Conservation (phyloP, 1,284 basidiomycete genomes). For the Rugosomyces carneus region DNA sequence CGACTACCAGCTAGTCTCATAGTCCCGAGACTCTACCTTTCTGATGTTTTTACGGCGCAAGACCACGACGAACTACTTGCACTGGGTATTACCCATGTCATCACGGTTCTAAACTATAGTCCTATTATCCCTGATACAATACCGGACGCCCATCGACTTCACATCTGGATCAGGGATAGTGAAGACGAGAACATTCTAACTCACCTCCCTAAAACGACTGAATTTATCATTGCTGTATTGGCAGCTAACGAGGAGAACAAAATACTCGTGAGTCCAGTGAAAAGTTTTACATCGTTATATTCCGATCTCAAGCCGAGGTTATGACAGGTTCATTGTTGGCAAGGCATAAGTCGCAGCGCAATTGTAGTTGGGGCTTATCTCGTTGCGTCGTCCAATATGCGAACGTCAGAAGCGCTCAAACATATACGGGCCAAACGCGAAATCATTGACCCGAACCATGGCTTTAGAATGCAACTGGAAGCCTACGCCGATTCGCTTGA, state of each 20-base stretch:
- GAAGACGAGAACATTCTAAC: slow-evolving; percentile 48
- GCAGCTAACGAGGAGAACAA: slow-evolving; percentile 44
- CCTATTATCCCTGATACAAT: slow-evolving; percentile 43
- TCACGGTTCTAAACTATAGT: slow-evolving; percentile 51
- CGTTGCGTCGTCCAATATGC: slow-evolving; percentile 55
- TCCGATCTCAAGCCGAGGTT: neutral
- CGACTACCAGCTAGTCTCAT: slow-evolving; percentile 38
- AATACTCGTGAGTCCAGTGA: slow-evolving; percentile 46
- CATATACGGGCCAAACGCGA: slow-evolving; percentile 50
- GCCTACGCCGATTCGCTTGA: slow-evolving; percentile 36
- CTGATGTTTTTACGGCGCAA: slow-evolving; percentile 51
- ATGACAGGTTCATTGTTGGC: slow-evolving; percentile 66
- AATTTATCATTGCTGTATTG: slow-evolving; percentile 56
- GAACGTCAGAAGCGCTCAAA: slow-evolving; percentile 46
- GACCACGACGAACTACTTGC: slow-evolving; percentile 37
- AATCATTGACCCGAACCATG: slow-evolving; percentile 58
- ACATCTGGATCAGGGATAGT: slow-evolving; percentile 52
- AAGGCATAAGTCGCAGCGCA: slow-evolving; percentile 76
- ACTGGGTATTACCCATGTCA: slow-evolving; percentile 65
- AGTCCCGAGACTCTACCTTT: slow-evolving; percentile 58
- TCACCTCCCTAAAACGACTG: slow-evolving; percentile 57
- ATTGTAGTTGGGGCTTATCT: slow-evolving; percentile 81
- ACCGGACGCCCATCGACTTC: slow-evolving; percentile 38
- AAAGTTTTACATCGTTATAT: slow-evolving; percentile 20
- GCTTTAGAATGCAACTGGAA: slow-evolving; percentile 60